A percentile compares a stretch with the other conserved stretches of the same genome.
Evolutionary conservation across 352 stramenopile genomes (phyloP).

Genomic region (Hyaloperonospora arabidopsidis): DNA sequence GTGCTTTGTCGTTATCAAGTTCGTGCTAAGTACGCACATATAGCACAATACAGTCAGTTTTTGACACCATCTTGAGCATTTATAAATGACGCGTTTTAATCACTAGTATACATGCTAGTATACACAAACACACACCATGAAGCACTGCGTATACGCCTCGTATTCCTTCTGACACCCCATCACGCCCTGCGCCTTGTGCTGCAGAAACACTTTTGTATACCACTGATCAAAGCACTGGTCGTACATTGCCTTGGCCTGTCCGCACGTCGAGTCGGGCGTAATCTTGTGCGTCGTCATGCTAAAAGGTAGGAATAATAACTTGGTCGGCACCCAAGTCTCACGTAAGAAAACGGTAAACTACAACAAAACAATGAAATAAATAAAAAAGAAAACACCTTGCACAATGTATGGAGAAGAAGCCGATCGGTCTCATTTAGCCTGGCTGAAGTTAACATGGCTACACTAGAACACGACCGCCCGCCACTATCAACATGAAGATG

Average conservation of each 20-base stretch:
- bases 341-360: too few relatives aligned
- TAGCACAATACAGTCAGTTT: too few relatives aligned
- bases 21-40: slow-evolving; percentile 40
- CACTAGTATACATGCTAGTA: not conserved
- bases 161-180: slow-evolving; percentile 78
- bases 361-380: not conserved
- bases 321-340: slow-evolving; percentile 18
- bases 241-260: slow-evolving; percentile 62
- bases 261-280: slow-evolving; percentile 47
- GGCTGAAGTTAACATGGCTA: slow-evolving; percentile 3
- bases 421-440: not conserved
- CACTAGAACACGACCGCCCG: too few relatives aligned
- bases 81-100: not conserved
- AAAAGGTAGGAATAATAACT: too few relatives aligned
- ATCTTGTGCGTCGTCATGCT: slow-evolving; percentile 2
- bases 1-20: slow-evolving; percentile 45
- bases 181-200: slow-evolving; percentile 63
- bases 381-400: too few relatives aligned
- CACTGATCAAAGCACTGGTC: slow-evolving; percentile 85
- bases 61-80: too few relatives aligned
- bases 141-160: slow-evolving; percentile 67
- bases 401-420: too few relatives aligned
- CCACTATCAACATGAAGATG: too few relatives aligned
- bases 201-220: slow-evolving; percentile 81
- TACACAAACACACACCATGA: slow-evolving; percentile 32